Conservation (phyloP, 2,329 filamentous ascomycete species). For the Ceratocystis eucalypticola region DNA sequence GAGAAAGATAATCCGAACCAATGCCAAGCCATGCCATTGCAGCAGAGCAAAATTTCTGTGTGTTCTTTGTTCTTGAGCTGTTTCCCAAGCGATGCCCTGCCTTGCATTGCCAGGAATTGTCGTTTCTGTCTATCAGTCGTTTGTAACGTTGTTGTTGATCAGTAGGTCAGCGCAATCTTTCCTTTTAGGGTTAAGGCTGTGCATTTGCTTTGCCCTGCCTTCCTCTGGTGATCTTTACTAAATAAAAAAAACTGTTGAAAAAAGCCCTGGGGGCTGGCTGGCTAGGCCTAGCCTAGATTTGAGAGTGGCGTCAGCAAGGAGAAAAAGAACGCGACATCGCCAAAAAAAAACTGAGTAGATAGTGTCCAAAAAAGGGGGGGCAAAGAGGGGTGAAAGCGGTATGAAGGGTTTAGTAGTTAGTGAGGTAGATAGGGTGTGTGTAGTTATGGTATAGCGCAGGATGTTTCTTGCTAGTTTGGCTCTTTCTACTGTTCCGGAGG, state of each 20-base stretch:
- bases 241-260: background rate
- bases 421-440: no score
- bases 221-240: background rate
- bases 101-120: no score
- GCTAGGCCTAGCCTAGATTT: background rate
- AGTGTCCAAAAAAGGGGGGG: background rate
- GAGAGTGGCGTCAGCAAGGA: background rate
- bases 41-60: background rate
- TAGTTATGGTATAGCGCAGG: no score
- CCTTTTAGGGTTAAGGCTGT: background rate
- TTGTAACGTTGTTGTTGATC: background rate
- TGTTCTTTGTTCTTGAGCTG: background rate
- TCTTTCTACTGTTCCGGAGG: background rate
- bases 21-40: constrained; percentile 1
- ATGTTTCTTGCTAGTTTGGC: background rate
- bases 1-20: background rate
- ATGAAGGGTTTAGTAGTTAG: no score
- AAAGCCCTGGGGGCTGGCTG: background rate
- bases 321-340: background rate
- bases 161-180: background rate
- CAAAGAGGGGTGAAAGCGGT: no score
- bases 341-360: background rate
- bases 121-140: background rate
- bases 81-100: no score
- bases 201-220: background rate